phyloP scores from a whole-genome alignment of 176 grass and related monocot genomes.

The Puya raimondii region DNA sequence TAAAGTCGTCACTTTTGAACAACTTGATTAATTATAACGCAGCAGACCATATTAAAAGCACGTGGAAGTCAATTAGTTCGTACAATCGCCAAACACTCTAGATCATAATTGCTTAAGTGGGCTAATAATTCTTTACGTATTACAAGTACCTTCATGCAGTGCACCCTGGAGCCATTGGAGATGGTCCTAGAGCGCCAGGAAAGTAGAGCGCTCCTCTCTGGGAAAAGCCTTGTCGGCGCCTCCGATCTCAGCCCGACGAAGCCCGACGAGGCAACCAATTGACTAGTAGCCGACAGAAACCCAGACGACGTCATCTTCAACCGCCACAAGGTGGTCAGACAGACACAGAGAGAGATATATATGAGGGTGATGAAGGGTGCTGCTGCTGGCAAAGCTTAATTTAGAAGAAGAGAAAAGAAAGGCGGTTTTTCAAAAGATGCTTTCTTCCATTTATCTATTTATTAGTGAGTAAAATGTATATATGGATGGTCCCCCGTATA shows the following conservation, averaged over 20 bases:
- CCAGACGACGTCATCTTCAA: background rate
- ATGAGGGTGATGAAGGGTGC: background rate
- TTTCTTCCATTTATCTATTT: no score
- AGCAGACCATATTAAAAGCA: no score
- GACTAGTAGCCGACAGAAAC: background rate
- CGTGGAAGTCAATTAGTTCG: no score
- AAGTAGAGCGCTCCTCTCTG: constrained; percentile 1
- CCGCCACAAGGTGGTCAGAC: background rate
- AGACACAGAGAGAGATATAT: background rate
- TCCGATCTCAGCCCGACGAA: background rate
- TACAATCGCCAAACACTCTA: background rate
- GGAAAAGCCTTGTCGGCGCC: background rate
- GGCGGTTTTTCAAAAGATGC: no score
- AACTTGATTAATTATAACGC: no score
- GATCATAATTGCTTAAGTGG: background rate
- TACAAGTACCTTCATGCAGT: constrained; percentile 43
- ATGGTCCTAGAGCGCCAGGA: constrained; percentile 12
- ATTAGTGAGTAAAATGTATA: no score
- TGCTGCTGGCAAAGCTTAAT: background rate
- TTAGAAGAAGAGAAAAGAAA: no score
- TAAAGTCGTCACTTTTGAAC: no score
- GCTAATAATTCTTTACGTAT: background rate
- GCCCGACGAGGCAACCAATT: background rate
- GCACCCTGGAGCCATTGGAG: constrained; percentile 26
- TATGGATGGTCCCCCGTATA: no score